Evolutionary conservation across 352 stramenopile genomes (phyloP), one percentile per base, ranked within the genome.

Genomic region (Phytophthora crassamura): DNA sequence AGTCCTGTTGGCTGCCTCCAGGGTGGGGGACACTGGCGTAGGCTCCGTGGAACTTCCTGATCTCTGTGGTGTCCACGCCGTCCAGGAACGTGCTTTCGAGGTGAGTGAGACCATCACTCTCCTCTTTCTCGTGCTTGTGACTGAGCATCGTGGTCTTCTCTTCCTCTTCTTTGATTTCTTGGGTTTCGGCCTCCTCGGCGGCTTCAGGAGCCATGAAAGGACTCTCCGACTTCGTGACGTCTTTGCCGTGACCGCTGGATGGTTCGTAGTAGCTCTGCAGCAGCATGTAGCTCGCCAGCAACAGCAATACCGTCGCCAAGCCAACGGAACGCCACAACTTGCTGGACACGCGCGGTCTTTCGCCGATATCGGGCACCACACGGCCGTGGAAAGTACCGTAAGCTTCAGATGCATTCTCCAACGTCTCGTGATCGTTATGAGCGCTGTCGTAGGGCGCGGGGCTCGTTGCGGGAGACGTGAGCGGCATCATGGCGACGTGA

Each of bases 1-100:
- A 84, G 68, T 90, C 81, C 47, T 87, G 74, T 6, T 68, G 45
- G 9, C 70, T 80, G n/a, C 81, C 81, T 1, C 60, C 71, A 1
- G 67, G 49, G 54, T 90, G 81, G 4, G 81, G 81, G 30, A 67
- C 56, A 45, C 70, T 82, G 45, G 80, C 67, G 32, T 80, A 40
- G 18, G 52, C 46, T 49, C 53, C 53, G 25, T 76, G 68, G 35
- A 45, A 76, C 30, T 72, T 73, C 18, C 54, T 22, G 25, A 76
- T 73, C 40, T 65, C 40, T 0, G 41, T 73, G 9, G 58, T 73
- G 41, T 76, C 64, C 22, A 76, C 64, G 7, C 47, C 41, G 0
- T 63, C n/a, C 20, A 76, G 39, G 34, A 76, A 76, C 15, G 51
- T 59, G 46, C 33, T 47, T 38, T 76, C 68, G 0, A 59, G 30